Evolutionary conservation across 108 stramenopile species (phyloP).

Genomic region (Skeletonema menzelii): DNA sequence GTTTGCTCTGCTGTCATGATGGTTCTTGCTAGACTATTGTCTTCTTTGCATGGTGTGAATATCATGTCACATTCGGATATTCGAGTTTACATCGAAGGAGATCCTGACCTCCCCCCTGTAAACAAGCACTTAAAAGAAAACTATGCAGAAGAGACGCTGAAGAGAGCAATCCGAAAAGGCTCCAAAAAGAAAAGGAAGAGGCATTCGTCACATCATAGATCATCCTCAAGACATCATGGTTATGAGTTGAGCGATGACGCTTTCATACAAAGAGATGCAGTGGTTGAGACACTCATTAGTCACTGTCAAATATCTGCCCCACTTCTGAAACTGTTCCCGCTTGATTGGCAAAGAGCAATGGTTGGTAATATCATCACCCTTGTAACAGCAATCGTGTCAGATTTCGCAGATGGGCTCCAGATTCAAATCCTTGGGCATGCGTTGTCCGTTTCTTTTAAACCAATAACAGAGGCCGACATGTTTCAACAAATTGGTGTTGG

Average conservation of each 20-base stretch:
- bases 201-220: constrained; percentile 20
- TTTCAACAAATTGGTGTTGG: constrained; percentile 66
- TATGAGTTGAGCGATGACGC: constrained; percentile 48
- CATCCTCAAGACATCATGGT: constrained; percentile 29
- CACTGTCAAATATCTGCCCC: constrained; percentile 91
- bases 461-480: constrained; percentile 84
- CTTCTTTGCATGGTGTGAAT: constrained; percentile 82
- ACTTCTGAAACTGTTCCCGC: constrained; percentile 80
- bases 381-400: constrained; percentile 76
- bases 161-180: constrained; percentile 62
- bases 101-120: constrained; percentile 74
- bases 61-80: constrained; percentile 88
- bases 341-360: constrained; percentile 87
- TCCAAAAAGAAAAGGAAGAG: constrained; percentile 43
- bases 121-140: constrained; percentile 51
- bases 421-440: constrained; percentile 83
- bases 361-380: constrained; percentile 86
- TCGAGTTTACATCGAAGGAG: constrained; percentile 68
- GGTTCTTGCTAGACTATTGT: constrained; percentile 66
- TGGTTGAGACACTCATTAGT: constrained; percentile 82
- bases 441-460: constrained; percentile 81
- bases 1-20: constrained; percentile 76
- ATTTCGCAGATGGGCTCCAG: constrained; percentile 82
- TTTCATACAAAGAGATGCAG: constrained; percentile 85
- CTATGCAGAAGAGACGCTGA: constrained; percentile 65